phyloP scores from a whole-genome alignment of 2,329 filamentous ascomycete genomes.

The Teratosphaeria viscida region DNA sequence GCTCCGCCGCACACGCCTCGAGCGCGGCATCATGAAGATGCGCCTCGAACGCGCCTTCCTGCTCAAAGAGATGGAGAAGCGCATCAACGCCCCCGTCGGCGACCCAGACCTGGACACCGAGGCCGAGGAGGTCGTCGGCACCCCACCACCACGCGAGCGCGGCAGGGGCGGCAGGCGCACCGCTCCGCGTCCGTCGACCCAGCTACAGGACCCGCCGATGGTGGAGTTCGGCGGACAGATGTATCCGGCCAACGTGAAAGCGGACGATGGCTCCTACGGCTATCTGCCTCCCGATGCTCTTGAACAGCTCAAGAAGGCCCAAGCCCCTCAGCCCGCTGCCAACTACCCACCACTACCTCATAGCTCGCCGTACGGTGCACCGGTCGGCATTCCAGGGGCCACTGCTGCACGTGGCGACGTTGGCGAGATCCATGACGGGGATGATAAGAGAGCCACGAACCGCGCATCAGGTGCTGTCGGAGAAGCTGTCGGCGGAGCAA shows the following conservation, averaged over 20 bases:
- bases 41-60: conserved; percentile 66
- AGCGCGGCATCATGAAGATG: conserved; percentile 82
- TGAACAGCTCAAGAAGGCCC: not conserved
- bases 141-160: not conserved
- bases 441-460: not conserved
- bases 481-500: not conserved
- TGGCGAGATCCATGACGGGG: not conserved
- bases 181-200: conserved; percentile 8
- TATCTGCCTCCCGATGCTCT: not conserved
- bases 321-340: not conserved
- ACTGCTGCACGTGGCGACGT: not conserved
- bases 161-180: conserved; percentile 9
- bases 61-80: conserved; percentile 33
- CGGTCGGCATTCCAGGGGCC: conserved; percentile 2
- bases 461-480: not conserved
- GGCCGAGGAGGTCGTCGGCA: not conserved
- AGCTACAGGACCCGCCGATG: not conserved
- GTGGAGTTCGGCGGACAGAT: not conserved
- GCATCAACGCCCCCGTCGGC: not conserved
- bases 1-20: conserved; percentile 66
- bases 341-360: not conserved
- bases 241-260: not conserved
- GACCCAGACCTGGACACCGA: not conserved
- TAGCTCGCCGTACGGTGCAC: conserved; percentile 1
- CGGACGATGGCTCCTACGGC: not conserved